Percentiles rank a stretch among this genome's conserved stretches.
These are phyloP conservation scores for Botryotinia narcissicola DNA, from an alignment of 2,329 filamentous ascomycete species.

Conservation along the genomic window DNA sequence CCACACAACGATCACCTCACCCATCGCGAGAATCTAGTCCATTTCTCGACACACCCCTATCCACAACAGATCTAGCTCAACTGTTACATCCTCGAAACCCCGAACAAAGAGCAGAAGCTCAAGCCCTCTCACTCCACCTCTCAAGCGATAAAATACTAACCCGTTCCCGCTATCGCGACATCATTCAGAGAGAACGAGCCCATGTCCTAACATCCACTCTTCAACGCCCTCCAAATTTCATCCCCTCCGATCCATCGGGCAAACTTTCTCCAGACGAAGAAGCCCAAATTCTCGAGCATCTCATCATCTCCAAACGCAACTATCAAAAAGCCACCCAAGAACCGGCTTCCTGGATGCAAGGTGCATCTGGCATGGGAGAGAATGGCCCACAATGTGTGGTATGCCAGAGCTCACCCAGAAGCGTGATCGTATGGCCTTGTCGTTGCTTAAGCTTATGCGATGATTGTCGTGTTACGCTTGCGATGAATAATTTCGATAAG, in stretches of 20 bases:
- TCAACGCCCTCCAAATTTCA: constrained; percentile 39
- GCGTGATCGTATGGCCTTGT: constrained; percentile 94
- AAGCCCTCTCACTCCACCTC: constrained; percentile 77
- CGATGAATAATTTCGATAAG: constrained; percentile 95
- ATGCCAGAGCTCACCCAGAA: constrained; percentile 81
- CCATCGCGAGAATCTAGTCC: constrained; percentile 56
- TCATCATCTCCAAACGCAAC: constrained; percentile 47
- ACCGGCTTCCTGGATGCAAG: constrained; percentile 59
- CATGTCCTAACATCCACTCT: constrained; percentile 59
- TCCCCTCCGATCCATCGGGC: constrained; percentile 33
- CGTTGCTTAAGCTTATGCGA: constrained; percentile 92
- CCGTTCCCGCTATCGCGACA: constrained; percentile 69
- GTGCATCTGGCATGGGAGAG: constrained; percentile 70
- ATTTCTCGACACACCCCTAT: constrained; percentile 59
- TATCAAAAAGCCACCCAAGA: constrained; percentile 26
- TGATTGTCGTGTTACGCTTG: constrained; percentile 87
- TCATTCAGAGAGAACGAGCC: constrained; percentile 66
- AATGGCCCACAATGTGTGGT: constrained; percentile 86
- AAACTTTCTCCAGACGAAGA: constrained; percentile 58
- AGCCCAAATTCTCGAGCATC: constrained; percentile 57
- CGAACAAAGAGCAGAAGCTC: constrained; percentile 78
- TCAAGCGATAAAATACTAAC: constrained; percentile 72
- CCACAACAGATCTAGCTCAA: constrained; percentile 67
- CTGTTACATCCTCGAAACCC: constrained; percentile 77
- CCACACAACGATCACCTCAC: constrained; percentile 64